These are phyloP conservation scores for Cryptococcus depauperatus DNA, from an alignment of 1,284 basidiomycete genomes.

Conservation along the genomic window DNA sequence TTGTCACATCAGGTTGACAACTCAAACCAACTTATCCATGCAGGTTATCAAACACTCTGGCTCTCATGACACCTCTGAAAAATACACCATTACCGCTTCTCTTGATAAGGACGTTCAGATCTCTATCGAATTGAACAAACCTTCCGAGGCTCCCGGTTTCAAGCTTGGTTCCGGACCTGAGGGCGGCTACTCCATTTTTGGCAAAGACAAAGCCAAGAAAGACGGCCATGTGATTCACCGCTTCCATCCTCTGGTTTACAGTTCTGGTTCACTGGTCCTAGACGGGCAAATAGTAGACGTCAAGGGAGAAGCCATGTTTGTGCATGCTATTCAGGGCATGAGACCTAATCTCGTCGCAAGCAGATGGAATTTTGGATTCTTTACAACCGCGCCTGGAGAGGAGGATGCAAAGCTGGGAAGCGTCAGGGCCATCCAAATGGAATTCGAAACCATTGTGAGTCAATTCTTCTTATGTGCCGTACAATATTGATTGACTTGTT, in stretches of 20 bases:
- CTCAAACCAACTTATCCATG: background rate
- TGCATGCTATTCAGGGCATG: constrained; percentile 98
- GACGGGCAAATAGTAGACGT: constrained; percentile 61
- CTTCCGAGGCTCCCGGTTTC: constrained; percentile 69
- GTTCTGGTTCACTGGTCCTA: constrained; percentile 62
- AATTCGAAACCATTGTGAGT: constrained; percentile 70
- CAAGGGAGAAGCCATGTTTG: constrained; percentile 78
- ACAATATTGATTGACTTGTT: background rate
- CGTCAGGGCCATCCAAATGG: constrained; percentile 86
- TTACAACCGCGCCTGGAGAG: constrained; percentile 54
- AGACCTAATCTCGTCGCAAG: constrained; percentile 85
- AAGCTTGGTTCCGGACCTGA: constrained; percentile 82
- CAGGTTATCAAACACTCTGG: constrained; percentile 59
- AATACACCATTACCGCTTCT: constrained; percentile 72
- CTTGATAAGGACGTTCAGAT: constrained; percentile 74
- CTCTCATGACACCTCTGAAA: constrained; percentile 55
- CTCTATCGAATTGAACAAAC: constrained; percentile 63
- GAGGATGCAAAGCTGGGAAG: constrained; percentile 56
- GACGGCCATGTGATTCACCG: constrained; percentile 87
- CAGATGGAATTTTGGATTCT: constrained; percentile 93
- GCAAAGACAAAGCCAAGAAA: constrained; percentile 56
- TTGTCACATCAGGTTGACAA: background rate
- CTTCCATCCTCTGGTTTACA: constrained; percentile 73
- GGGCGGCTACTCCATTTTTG: constrained; percentile 89
- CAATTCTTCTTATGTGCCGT: background rate